Evolutionary conservation across 2,329 filamentous ascomycete genomes (phyloP).

Genomic region (Chaetoscypha palmicola): DNA sequence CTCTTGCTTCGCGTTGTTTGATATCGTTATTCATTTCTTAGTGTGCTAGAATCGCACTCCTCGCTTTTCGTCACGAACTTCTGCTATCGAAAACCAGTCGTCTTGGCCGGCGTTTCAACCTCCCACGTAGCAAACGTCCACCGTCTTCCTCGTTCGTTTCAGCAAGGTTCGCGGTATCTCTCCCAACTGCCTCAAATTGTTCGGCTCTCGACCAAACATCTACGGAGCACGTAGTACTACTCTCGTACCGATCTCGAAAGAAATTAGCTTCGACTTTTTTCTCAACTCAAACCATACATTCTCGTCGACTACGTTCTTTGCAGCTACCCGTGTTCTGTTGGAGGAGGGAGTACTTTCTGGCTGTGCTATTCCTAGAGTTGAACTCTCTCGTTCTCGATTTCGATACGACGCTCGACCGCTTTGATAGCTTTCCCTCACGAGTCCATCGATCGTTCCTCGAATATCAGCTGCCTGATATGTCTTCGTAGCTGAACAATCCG

Average conservation of each 20-base stretch:
- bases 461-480: constrained; percentile 18
- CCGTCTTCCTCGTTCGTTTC: constrained; percentile 15
- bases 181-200: constrained; percentile 5
- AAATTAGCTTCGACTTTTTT: neutral
- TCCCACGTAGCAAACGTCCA: constrained; percentile 14
- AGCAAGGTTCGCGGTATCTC: constrained; percentile 9
- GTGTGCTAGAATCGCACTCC: neutral
- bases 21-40: neutral
- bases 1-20: neutral
- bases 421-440: constrained; percentile 22
- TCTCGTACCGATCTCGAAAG: neutral
- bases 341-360: constrained; percentile 5
- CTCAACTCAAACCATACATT: neutral
- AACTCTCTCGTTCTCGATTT: constrained; percentile 11
- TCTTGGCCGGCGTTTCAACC: constrained; percentile 15
- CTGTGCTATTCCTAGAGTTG: constrained; percentile 15
- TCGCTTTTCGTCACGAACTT: neutral
- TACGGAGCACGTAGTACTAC: neutral
- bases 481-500: constrained; percentile 15
- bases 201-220: neutral
- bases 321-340: neutral
- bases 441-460: constrained; percentile 6
- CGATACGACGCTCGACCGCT: constrained; percentile 18
- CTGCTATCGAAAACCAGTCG: neutral
- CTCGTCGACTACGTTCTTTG: neutral